phyloP scores from a whole-genome alignment of 768 basidiomycete species.

The Rhodosporidiobolus sp. region DNA sequence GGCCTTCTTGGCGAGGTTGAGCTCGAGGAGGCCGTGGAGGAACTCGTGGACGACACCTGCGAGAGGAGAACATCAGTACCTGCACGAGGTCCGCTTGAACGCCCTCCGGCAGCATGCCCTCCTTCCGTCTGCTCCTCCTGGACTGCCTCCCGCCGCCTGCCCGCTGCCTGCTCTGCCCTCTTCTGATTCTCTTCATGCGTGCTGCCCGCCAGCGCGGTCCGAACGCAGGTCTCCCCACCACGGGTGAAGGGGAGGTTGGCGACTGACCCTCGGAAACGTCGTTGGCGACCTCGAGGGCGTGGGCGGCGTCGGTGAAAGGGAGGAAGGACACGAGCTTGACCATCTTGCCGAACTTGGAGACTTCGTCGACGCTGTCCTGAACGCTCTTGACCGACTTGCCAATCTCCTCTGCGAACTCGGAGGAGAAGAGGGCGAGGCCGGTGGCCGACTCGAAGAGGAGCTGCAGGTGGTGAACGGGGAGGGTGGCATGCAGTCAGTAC shows the following conservation, averaged over 20 bases:
- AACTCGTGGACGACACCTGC: slow-evolving; percentile 81
- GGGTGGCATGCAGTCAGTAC: neutral
- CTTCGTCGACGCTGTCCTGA: slow-evolving; percentile 81
- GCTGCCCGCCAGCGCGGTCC: too few relatives aligned
- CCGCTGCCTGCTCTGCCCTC: too few relatives aligned
- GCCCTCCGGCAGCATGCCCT: too few relatives aligned
- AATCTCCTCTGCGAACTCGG: slow-evolving; percentile 80
- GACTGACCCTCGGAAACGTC: slow-evolving; percentile 87
- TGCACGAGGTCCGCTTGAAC: too few relatives aligned
- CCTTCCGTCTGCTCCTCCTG: too few relatives aligned
- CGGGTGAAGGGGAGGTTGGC: neutral
- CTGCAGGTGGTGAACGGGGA: slow-evolving; percentile 54
- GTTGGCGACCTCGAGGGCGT: slow-evolving; percentile 79
- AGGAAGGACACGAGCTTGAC: slow-evolving; percentile 83
- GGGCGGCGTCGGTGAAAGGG: slow-evolving; percentile 66
- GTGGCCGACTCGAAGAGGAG: slow-evolving; percentile 89
- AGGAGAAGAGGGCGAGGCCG: slow-evolving; percentile 88
- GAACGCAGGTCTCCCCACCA: too few relatives aligned
- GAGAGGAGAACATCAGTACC: neutral
- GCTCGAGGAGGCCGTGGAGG: slow-evolving; percentile 75
- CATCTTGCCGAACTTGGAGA: slow-evolving; percentile 87
- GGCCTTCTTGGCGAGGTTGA: slow-evolving; percentile 68
- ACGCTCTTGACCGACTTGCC: slow-evolving; percentile 71
- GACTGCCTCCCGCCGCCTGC: too few relatives aligned
- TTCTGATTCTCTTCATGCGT: too few relatives aligned